A percentile compares a stretch with the other conserved stretches of the same genome.
These are phyloP conservation scores for Paecilomyces dactylethromorphus DNA, from an alignment of 2,329 filamentous ascomycete species.

Conservation along the genomic window DNA sequence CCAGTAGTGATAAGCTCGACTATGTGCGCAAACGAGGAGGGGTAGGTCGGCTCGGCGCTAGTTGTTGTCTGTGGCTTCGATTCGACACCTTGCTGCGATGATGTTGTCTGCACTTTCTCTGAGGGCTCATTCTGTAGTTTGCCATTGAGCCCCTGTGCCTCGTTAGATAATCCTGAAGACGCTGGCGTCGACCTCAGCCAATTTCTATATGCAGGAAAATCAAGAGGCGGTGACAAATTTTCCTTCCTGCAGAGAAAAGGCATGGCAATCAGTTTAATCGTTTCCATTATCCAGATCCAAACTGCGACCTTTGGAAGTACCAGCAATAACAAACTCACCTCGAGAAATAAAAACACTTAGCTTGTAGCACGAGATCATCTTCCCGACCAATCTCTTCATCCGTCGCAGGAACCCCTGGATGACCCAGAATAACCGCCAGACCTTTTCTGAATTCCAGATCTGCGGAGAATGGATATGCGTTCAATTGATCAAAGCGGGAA, in stretches of 20 bases:
- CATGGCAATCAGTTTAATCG: background rate
- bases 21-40: slow-evolving; percentile 76
- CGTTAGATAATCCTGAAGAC: background rate
- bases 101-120: slow-evolving; percentile 4
- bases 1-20: slow-evolving; percentile 78
- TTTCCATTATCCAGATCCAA: background rate
- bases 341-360: slow-evolving; percentile 44
- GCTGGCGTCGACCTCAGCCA: slow-evolving; percentile 44
- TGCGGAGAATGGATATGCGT: slow-evolving; percentile 32
- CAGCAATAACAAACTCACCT: slow-evolving; percentile 22
- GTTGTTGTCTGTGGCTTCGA: slow-evolving; percentile 21
- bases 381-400: slow-evolving; percentile 31
- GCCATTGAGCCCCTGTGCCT: background rate
- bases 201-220: slow-evolving; percentile 61
- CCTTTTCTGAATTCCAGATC: slow-evolving; percentile 42
- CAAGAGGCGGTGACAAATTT: slow-evolving; percentile 41
- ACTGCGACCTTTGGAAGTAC: background rate
- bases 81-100: slow-evolving; percentile 3
- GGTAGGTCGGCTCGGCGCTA: slow-evolving; percentile 60
- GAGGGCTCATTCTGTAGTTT: slow-evolving; percentile 3
- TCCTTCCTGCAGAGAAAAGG: slow-evolving; percentile 24
- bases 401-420: slow-evolving; percentile 30
- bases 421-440: slow-evolving; percentile 41
- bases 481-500: slow-evolving; percentile 26
- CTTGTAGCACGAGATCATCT: slow-evolving; percentile 38